phyloP scores from a whole-genome alignment of 768 basidiomycete species.

The Xanthoconium purpureum region DNA sequence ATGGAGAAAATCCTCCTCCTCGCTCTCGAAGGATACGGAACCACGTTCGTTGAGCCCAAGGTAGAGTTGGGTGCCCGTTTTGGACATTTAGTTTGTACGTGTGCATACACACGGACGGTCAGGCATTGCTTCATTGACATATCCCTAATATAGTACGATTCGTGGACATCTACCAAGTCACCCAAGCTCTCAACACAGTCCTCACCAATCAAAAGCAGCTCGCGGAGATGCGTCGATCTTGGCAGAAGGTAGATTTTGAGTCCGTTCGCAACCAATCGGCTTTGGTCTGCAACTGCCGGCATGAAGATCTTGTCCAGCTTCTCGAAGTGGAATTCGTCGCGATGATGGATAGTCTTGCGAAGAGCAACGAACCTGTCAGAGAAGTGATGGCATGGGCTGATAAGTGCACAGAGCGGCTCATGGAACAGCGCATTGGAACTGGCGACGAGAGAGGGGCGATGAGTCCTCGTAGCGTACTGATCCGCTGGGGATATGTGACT shows the following conservation, averaged over 20 bases:
- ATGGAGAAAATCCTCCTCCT: constrained; percentile 87
- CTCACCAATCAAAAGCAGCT: constrained; percentile 84
- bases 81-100: constrained; percentile 85
- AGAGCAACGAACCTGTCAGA: constrained; percentile 76
- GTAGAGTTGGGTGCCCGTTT: constrained; percentile 89
- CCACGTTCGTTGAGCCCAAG: constrained; percentile 88
- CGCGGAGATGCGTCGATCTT: constrained; percentile 81
- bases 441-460: constrained; percentile 74
- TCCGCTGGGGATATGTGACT: constrained; percentile 91
- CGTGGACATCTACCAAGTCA: constrained; percentile 89
- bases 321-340: constrained; percentile 80
- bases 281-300: constrained; percentile 88
- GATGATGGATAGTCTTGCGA: constrained; percentile 68
- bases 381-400: constrained; percentile 92
- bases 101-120: neutral
- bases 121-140: constrained; percentile 1
- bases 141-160: constrained; percentile 63
- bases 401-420: constrained; percentile 81
- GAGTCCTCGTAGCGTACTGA: constrained; percentile 84
- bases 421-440: constrained; percentile 62
- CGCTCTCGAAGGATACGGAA: constrained; percentile 78
- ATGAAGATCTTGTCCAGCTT: constrained; percentile 82
- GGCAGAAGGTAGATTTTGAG: constrained; percentile 87
- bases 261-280: constrained; percentile 92
- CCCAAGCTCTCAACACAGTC: constrained; percentile 85